phyloP scores from a whole-genome alignment of 2,329 filamentous ascomycete genomes.

The Sordariomycetes sp. region DNA sequence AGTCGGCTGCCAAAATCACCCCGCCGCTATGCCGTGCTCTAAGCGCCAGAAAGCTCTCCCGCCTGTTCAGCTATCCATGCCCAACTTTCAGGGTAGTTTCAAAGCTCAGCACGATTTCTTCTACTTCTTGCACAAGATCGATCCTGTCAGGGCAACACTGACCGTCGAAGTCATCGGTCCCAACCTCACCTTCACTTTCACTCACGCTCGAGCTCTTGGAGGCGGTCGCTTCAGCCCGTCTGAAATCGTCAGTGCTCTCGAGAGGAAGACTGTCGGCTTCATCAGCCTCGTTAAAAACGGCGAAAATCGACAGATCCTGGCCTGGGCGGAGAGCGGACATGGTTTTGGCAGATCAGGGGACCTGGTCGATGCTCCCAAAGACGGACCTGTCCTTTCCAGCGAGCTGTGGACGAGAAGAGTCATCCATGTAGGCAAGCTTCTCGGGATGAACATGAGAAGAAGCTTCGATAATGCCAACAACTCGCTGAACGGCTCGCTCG shows the following conservation, averaged over 20 bases:
- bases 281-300: conserved; percentile 12
- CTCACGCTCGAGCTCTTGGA: conserved; percentile 16
- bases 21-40: too few species aligned
- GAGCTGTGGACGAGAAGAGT: conserved; percentile 19
- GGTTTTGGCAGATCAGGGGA: conserved; percentile 17
- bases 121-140: conserved; percentile 22
- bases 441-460: conserved; percentile 18
- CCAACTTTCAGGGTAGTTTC: too few species aligned
- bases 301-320: conserved; percentile 15
- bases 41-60: too few species aligned
- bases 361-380: conserved; percentile 11
- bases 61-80: too few species aligned
- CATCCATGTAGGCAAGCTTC: conserved; percentile 14
- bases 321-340: conserved; percentile 24
- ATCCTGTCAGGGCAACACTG: conserved; percentile 13
- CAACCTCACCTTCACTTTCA: conserved; percentile 18
- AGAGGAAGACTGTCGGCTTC: conserved; percentile 22
- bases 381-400: conserved; percentile 15
- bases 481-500: too few species aligned
- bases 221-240: background rate
- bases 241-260: conserved; percentile 8
- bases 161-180: conserved; percentile 20
- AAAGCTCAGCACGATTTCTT: too few species aligned
- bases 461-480: conserved; percentile 16
- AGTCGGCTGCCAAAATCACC: too few species aligned